A percentile compares a stretch with the other conserved stretches of the same genome.
Evolutionary conservation across 2,329 filamentous ascomycete genomes (phyloP).

Genomic region (Ploettnerulaceae sp.): DNA sequence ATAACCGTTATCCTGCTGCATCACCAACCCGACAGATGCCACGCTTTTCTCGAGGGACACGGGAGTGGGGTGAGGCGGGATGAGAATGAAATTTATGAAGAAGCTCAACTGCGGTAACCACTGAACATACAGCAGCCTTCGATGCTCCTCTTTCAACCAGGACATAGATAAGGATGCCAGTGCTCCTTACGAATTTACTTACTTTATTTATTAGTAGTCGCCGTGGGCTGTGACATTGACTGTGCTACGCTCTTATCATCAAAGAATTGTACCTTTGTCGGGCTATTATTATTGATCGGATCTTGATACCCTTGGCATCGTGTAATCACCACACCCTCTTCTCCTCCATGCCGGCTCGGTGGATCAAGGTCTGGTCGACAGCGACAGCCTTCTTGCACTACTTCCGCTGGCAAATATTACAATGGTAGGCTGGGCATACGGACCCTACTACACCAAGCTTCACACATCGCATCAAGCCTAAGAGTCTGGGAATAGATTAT

Average conservation of each 20-base stretch:
- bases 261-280: neutral
- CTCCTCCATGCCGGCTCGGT: neutral
- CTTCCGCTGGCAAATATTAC: neutral
- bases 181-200: too few relatives aligned
- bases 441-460: neutral
- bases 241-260: conserved; percentile 1
- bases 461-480: neutral
- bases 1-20: conserved; percentile 4
- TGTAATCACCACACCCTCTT: conserved; percentile 7
- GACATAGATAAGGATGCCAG: neutral
- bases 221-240: too few relatives aligned
- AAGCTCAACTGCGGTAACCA: too few relatives aligned
- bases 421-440: too few relatives aligned
- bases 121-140: too few relatives aligned
- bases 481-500: too few relatives aligned
- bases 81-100: neutral
- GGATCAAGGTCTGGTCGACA: neutral
- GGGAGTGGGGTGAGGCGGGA: neutral
- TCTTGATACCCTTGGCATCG: neutral
- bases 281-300: neutral
- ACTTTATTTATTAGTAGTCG: too few relatives aligned
- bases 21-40: neutral
- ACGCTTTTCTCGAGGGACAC: neutral
- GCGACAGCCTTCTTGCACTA: neutral
- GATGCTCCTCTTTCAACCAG: neutral